Base-by-base conservation (phyloP, 164 flowering plant genomes). In the Berberis thunbergii region DNA sequence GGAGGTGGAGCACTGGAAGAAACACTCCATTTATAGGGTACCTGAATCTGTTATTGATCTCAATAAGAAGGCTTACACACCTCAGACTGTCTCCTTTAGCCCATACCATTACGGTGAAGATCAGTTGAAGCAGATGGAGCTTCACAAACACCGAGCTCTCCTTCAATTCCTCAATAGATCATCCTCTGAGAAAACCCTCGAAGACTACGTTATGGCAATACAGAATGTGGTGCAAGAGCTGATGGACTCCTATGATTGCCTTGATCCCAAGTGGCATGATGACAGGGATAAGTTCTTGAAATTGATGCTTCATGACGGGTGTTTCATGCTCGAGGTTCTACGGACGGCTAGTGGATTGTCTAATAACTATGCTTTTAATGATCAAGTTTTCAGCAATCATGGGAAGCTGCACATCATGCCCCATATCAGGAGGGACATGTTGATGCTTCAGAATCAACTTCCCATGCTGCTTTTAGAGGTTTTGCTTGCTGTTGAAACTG, bases 371-470 rank as follows among this genome's bases (percentile, higher is more conserved):
- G 78, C 82, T 49, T 40, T 13, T 39, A 75, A 76, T 48, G 90
- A 85, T 57, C 90, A 87, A 0, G 74, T 85, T 39, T 85, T 85
- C 69, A 83, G 86, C 72, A 4, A 56, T 46, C 89, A 81, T 48
- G 85, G 85, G 0, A 75, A 62, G 80, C 68, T 83, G 11, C 61
- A 85, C 49, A 64, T 71, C 45, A 68, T 81, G 71, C 86, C 84
- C 2, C 71, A 70, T 45, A 60, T 84, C 59, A 73, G 64, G 69
- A 76, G 86, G 10, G 89, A 84, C 65, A 82, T 82, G 86, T 46
- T 84, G 59, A 75, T 82, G 84, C 74, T 84, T 3, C 82, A 84
- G 69, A 84, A 84, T 56, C 89, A 84, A 62, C 62, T 82, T 46
- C 89, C 89, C 0, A 68, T 84, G 65, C 62, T 73, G 45, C 68